These are phyloP conservation scores for Ophiorrhiza pumila DNA, from an alignment of 257 asterid species.

Conservation along the genomic window DNA sequence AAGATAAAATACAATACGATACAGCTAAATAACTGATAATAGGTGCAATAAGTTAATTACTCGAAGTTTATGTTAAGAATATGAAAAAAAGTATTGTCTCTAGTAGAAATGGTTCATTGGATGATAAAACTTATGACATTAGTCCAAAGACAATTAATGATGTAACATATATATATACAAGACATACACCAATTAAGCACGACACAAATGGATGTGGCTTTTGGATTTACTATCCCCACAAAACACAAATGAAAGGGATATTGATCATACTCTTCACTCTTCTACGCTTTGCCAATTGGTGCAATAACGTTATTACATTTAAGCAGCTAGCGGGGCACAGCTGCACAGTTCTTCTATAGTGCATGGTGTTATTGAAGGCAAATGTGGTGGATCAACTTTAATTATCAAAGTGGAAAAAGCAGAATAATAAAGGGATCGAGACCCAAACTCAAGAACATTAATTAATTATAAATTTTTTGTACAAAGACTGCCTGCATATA, in stretches of 20 bases:
- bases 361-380: neutral
- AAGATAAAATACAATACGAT: too few relatives aligned
- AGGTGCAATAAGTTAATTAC: too few relatives aligned
- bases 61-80: too few relatives aligned
- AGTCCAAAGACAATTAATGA: neutral
- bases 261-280: neutral
- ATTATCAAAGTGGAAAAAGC: slow-evolving; percentile 3
- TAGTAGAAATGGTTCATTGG: too few relatives aligned
- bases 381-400: slow-evolving; percentile 9
- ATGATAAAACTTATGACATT: neutral
- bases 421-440: neutral
- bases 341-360: neutral
- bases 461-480: neutral
- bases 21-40: too few relatives aligned
- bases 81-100: too few relatives aligned
- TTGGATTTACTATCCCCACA: slow-evolving; percentile 9
- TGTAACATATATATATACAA: neutral
- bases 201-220: neutral
- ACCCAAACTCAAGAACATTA: neutral
- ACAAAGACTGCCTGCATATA: neutral
- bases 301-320: neutral
- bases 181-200: neutral
- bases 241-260: neutral
- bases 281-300: slow-evolving; percentile 8
- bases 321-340: neutral